Conservation (phyloP, 164 flowering plant genomes). For the Vitis rotundifolia region DNA sequence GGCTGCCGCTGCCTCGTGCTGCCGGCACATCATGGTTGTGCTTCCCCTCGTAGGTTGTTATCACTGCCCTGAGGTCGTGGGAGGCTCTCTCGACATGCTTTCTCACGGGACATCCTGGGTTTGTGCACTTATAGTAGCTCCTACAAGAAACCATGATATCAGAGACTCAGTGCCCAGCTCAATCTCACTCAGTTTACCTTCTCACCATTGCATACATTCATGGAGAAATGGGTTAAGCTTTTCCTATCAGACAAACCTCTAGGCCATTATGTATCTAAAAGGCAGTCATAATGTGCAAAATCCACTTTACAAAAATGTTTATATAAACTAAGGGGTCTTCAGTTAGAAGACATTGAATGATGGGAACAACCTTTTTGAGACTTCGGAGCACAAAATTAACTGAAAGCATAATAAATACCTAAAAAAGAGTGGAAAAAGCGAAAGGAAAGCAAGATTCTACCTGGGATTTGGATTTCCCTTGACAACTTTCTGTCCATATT, state of each 20-base stretch:
- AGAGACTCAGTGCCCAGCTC: no score
- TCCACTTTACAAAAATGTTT: neutral
- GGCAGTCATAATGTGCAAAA: neutral
- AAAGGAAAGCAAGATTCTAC: constrained; percentile 18
- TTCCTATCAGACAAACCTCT: no score
- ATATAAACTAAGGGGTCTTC: neutral
- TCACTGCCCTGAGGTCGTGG: constrained; percentile 59
- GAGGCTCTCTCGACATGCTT: constrained; percentile 78
- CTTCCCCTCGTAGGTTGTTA: constrained; percentile 76
- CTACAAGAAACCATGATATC: constrained; percentile 22
- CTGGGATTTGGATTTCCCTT: constrained; percentile 80
- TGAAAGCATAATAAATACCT: neutral
- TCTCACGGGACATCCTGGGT: constrained; percentile 61
- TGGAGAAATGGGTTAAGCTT: neutral
- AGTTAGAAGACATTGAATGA: neutral
- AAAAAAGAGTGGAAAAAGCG: neutral
- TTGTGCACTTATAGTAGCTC: constrained; percentile 78
- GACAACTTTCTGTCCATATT: constrained; percentile 74
- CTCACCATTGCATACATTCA: no score
- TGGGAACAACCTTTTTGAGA: no score
- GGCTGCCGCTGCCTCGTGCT: constrained; percentile 60
- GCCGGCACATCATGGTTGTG: constrained; percentile 79
- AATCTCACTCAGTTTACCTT: no score
- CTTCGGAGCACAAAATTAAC: neutral
- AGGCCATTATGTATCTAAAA: neutral